Evolutionary conservation across 192 early-diverging fungal species (phyloP).

Genomic region (Coemansia interrupta): DNA sequence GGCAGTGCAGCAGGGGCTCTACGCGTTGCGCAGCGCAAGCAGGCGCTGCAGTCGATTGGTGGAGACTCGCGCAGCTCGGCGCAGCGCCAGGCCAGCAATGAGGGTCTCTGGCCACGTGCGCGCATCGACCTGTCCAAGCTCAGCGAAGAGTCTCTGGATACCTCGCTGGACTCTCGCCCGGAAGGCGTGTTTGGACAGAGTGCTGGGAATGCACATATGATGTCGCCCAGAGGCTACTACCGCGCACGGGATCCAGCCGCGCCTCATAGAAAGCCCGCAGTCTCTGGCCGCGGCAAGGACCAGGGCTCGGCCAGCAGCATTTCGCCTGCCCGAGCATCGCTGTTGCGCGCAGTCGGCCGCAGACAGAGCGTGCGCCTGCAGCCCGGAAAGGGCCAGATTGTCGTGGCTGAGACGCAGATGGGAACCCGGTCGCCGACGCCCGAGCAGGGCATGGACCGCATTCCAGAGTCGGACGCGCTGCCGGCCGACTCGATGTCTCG

Average conservation of each 20-base stretch:
- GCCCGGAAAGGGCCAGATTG: slow-evolving; percentile 49
- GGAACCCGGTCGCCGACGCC: slow-evolving; percentile 12
- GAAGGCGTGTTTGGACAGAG: not conserved
- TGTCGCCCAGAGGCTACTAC: slow-evolving; percentile 44
- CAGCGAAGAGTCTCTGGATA: slow-evolving; percentile 17
- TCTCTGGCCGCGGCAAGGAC: slow-evolving; percentile 13
- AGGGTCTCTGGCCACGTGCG: slow-evolving; percentile 3
- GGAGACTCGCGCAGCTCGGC: slow-evolving; percentile 8
- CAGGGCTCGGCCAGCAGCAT: slow-evolving; percentile 13
- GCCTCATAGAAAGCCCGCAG: slow-evolving; percentile 29
- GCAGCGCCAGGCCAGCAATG: slow-evolving; percentile 11
- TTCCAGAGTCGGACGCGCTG: slow-evolving; percentile 10
- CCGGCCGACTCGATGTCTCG: slow-evolving; percentile 29
- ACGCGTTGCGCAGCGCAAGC: slow-evolving; percentile 23
- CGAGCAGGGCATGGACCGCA: slow-evolving; percentile 8
- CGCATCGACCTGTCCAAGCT: slow-evolving; percentile 20
- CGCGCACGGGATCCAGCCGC: slow-evolving; percentile 53
- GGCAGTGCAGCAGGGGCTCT: slow-evolving; percentile 1
- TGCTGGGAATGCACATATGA: slow-evolving; percentile 7
- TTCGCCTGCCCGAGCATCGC: slow-evolving; percentile 47
- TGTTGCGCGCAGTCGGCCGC: slow-evolving; percentile 50
- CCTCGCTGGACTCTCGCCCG: slow-evolving; percentile 3
- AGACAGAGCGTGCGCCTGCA: slow-evolving; percentile 52
- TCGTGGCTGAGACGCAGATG: slow-evolving; percentile 43
- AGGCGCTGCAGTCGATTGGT: slow-evolving; percentile 8